These are phyloP conservation scores for Hypoxylon sp. DNA, from an alignment of 2,329 filamentous ascomycete species.

Conservation along the genomic window DNA sequence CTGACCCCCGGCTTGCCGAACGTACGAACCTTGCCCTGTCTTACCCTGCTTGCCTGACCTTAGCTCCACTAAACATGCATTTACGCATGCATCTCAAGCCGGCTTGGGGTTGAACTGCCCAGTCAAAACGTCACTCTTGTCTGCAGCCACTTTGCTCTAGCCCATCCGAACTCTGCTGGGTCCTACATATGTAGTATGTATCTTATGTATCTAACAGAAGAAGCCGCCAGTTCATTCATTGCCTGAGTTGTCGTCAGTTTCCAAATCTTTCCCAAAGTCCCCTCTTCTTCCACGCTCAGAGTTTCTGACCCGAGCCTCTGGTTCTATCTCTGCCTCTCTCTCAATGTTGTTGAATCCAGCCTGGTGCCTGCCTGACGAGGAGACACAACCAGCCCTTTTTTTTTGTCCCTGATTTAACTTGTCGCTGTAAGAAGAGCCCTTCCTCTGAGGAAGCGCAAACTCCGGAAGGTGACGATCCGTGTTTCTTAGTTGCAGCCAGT, in stretches of 20 bases:
- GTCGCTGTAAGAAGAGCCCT: constrained; percentile 11
- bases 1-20: constrained; percentile 25
- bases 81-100: constrained; percentile 35
- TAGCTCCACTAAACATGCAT: constrained; percentile 33
- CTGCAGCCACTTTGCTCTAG: constrained; percentile 37
- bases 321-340: constrained; percentile 20
- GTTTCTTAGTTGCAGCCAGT: constrained; percentile 35
- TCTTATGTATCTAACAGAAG: constrained; percentile 24
- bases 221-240: too few relatives aligned
- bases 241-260: constrained; percentile 30
- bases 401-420: constrained; percentile 19
- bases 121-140: constrained; percentile 43
- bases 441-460: constrained; percentile 20
- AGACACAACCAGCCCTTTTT: constrained; percentile 3
- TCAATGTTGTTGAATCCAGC: constrained; percentile 31
- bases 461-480: constrained; percentile 31
- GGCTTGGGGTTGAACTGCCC: constrained; percentile 30
- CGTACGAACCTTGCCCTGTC: constrained; percentile 15
- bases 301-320: constrained; percentile 28
- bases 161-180: constrained; percentile 34
- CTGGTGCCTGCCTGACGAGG: constrained; percentile 20
- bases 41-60: constrained; percentile 20
- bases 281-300: constrained; percentile 18
- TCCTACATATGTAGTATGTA: constrained; percentile 9
- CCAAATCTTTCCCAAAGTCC: constrained; percentile 12